phyloP scores from a whole-genome alignment of 805 yeast genomes.

The Candida verbasci region DNA sequence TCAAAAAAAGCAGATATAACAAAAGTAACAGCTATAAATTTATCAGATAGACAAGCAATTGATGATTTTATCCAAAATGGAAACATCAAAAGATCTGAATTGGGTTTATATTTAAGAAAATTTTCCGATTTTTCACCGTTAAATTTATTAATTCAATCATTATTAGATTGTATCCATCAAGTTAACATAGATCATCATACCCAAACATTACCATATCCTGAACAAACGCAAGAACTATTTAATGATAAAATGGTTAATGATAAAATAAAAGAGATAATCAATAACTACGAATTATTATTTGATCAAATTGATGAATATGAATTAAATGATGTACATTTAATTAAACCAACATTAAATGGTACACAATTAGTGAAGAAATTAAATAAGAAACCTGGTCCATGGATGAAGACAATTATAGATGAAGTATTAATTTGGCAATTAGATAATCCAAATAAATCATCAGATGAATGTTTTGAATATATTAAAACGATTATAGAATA shows the following conservation, averaged over 20 bases:
- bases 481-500: slow-evolving; percentile 18
- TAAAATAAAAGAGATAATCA: slow-evolving; percentile 9
- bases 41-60: slow-evolving; percentile 20
- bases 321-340: slow-evolving; percentile 39
- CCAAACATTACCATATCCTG: slow-evolving; percentile 9
- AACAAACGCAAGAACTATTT: slow-evolving; percentile 7
- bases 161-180: slow-evolving; percentile 21
- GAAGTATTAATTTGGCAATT: slow-evolving; percentile 70
- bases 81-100: slow-evolving; percentile 42
- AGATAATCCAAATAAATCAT: slow-evolving; percentile 56
- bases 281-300: slow-evolving; percentile 29
- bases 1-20: slow-evolving; percentile 55
- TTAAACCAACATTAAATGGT: slow-evolving; percentile 75
- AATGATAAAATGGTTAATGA: slow-evolving; percentile 5
- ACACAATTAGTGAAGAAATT: slow-evolving; percentile 53
- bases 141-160: slow-evolving; percentile 35
- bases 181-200: neutral
- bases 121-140: slow-evolving; percentile 51
- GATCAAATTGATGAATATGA: slow-evolving; percentile 24
- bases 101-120: slow-evolving; percentile 57
- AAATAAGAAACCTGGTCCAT: slow-evolving; percentile 74
- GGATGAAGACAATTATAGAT: slow-evolving; percentile 63
- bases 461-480: slow-evolving; percentile 52
- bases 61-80: slow-evolving; percentile 12
- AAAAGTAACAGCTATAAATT: slow-evolving; percentile 33